Conservation (phyloP, 306 rosid genomes). For the barrel medic (Medicago truncatula) region MtrunA17r5.0-ANR NC_053042.1:55952001-55952500, state of each 20-base stretch:
- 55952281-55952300: slow-evolving; percentile 61
- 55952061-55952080: slow-evolving; percentile 73
- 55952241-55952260: slow-evolving; percentile 94
- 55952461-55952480: slow-evolving; percentile 65
- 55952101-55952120: slow-evolving; percentile 55
- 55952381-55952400: slow-evolving; percentile 78
- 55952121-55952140: slow-evolving; percentile 68
- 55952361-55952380: slow-evolving; percentile 75
- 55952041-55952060: slow-evolving; percentile 56
- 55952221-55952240: slow-evolving; percentile 75
- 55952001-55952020: slow-evolving; percentile 69
- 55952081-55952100: slow-evolving; percentile 73
- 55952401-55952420: slow-evolving; percentile 79
- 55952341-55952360: slow-evolving; percentile 81
- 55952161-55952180: slow-evolving; percentile 75
- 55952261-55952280: slow-evolving; percentile 73
- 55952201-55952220: slow-evolving; percentile 77
- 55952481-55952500: slow-evolving; percentile 73
- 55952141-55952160: slow-evolving; percentile 82
- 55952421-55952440: slow-evolving; percentile 64
- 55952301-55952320: slow-evolving; percentile 59
- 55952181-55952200: slow-evolving; percentile 73
- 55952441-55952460: slow-evolving; percentile 59
- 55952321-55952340: slow-evolving; percentile 83
- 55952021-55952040: slow-evolving; percentile 50